Base-by-base conservation (phyloP, 129 eudicot genomes). In the Flaveria robusta region DNA sequence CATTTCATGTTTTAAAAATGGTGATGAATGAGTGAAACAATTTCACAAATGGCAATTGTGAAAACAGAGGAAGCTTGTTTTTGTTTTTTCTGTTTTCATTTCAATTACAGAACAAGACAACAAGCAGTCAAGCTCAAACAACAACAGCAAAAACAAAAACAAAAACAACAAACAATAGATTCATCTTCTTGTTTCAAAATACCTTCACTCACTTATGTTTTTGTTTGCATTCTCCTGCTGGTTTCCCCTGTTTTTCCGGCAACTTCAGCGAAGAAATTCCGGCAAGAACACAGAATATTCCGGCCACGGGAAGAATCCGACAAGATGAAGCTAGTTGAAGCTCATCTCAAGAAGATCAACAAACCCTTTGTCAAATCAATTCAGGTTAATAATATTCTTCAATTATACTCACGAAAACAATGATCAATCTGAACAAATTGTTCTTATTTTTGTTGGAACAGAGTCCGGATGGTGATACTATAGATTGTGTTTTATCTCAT, bases 391-490 rank as follows among this genome's bases (percentile, higher is more conserved):
- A 34, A 18, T 9, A 2, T 34, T 65, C 47, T 19, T 50, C 18
- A 16, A 67, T 72, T 41, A 51, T 52, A 51, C 67, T 29, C 29
- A 47, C 26, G 29, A 43, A 20, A 5, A n/a, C 34, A 16, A 16
- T 18, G 9, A 22, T 67, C 8, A 51, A 15, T 18, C 58, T 60
- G 19, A 71, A 79, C 39, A 22, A 26, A 29, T 79, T 66, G 51
- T 66, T 34, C 3, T 14, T 49, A 49, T 22, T 68, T 20, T 68
- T 79, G 0, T 72, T 66, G 69, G 3, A 71, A 76, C 88, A 95
- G 99, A 95, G 99, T 67, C 90, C 93, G 10, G 97, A 95, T 71
- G 99, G 97, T 65, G 99, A 95, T 86, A 66, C 82, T 9, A 95
- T 95, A 84, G 97, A 95, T 47, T 95, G 99, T 72, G 91, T 95